Evolutionary conservation across 768 basidiomycete genomes (phyloP), one percentile per base, ranked within the genome.

Genomic region (Hirschioporus abietinus): DNA sequence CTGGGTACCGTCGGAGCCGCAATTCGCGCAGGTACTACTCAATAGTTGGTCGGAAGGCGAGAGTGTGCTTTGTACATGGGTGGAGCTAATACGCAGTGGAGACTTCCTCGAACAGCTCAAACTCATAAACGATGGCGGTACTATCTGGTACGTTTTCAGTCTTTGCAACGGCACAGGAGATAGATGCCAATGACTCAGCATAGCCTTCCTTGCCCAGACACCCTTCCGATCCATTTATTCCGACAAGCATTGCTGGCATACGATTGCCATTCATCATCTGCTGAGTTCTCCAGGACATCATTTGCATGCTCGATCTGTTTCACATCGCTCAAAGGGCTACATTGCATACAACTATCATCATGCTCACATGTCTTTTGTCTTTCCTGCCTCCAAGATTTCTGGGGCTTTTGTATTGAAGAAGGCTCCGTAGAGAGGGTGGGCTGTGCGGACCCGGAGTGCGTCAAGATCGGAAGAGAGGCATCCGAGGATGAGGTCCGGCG

Each of bases 311-410:
- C 88, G 26, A 86, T 96, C 63, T 96, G 95, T 74, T 77, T 96
- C 4, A 82, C 84, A 36, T 83, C 84, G 17, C 77, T 86, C 66
- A 95, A 93, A 73, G 95, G 95, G 59, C 81, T 84, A 17, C 84
- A 86, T 69, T 95, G 93, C 73, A 71, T 95, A 18, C 81, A 85
- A 68, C 79, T 96, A 63, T 73, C 79, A 1, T 15, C 42, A 15
- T 96, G 94, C 72, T 76, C 77, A 0, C 95, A 96, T 74, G 83
- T 95, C 15, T 96, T 95, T 74, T 96, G 95, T 74, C 84, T 86
- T n/a, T 75, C 83, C 8, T 96, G 95, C 73, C 75, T 96, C 27
- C 81, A 81, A 64, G 88, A 90, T 64, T 95, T 91, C 74, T 97
- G 94, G 94, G 82, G 83, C 59, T 74, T 94, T 63, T 90, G 89